Evolutionary conservation across 768 basidiomycete species (phyloP), one percentile per base, ranked within the genome.

Genomic region (Russula earlei): DNA sequence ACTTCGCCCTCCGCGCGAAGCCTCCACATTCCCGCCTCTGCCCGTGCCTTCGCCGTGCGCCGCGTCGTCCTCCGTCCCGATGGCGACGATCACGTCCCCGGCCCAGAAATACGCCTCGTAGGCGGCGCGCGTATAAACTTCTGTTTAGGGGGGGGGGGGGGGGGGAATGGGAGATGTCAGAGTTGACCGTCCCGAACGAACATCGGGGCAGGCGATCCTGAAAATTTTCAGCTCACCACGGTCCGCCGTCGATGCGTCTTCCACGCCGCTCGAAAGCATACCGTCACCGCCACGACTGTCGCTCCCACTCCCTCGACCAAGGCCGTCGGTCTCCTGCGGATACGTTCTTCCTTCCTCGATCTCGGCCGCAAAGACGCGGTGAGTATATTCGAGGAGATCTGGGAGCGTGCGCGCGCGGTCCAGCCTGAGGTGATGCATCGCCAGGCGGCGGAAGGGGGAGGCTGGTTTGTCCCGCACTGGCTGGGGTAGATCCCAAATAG

Each of bases 41-140:
- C 12, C 34, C 14, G 10, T 15, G 34, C 34, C 34, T 9, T 15
- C 34, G 10, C 11, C 34, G 11, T 4, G 12, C 11, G 4, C 7
- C n/a, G 4, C 24, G 36, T 11, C 24, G 48, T 40, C 67, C 56
- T 36, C 50, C 42, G 44, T 57, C 46, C 52, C 65, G 64, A 93
- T 73, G 0, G 81, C 90, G 51, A 93, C 67, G 62, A 93, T 76
- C 2, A 87, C 83, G 62, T 88, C 87, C 20, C 77, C 84, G 0
- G 81, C 78, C 63, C 89, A 88, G 69, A 86, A 93, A 68, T 91
- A 91, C 11, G 75, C 72, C 55, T 76, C 78, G 69, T 92, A 96
- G 3, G 75, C 70, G 31, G 77, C 69, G 22, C 75, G 73, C 6
- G 70, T 67, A 54, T 76, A 54, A n/a, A 10, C 29, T 31, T 31